Conservation (phyloP, 768 basidiomycete genomes). For the Vararia minispora region DNA sequence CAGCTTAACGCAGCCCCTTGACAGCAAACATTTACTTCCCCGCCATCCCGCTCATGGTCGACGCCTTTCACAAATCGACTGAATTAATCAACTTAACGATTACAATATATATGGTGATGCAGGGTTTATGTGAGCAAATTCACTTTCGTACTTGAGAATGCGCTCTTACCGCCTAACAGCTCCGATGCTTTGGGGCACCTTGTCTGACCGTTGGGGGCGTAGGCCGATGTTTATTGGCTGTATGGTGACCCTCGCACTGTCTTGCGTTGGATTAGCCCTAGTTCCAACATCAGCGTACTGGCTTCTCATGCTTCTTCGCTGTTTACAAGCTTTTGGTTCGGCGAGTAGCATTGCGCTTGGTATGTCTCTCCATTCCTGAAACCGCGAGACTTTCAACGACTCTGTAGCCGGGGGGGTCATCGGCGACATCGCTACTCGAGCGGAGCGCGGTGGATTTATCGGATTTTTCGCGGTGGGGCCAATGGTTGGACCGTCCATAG, state of each 20-base stretch:
- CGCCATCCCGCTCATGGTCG: slow-evolving; percentile 57
- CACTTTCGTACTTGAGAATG: background rate
- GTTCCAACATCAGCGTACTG: slow-evolving; percentile 56
- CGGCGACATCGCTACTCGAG: slow-evolving; percentile 61
- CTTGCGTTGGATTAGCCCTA: slow-evolving; percentile 54
- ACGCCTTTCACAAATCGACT: slow-evolving; percentile 49
- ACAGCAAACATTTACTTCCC: slow-evolving; percentile 75
- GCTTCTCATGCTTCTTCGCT: slow-evolving; percentile 71
- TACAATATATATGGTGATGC: slow-evolving; percentile 64
- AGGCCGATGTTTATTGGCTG: slow-evolving; percentile 54
- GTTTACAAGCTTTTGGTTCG: slow-evolving; percentile 68
- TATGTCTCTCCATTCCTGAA: slow-evolving; percentile 14
- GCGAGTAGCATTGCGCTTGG: slow-evolving; percentile 73
- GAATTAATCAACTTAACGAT: slow-evolving; percentile 76
- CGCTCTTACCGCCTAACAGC: slow-evolving; percentile 14
- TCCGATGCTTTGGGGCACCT: slow-evolving; percentile 52
- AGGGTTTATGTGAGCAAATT: slow-evolving; percentile 37
- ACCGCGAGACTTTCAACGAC: background rate
- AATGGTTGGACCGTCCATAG: slow-evolving; percentile 34
- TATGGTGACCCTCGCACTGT: slow-evolving; percentile 46
- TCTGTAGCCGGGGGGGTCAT: slow-evolving; percentile 59
- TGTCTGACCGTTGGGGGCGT: slow-evolving; percentile 57
- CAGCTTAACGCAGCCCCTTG: slow-evolving; percentile 53
- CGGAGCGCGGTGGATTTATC: slow-evolving; percentile 65
- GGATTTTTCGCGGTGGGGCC: slow-evolving; percentile 58